These are phyloP conservation scores for Hypoxylon fuscum DNA, from an alignment of 495 filamentous ascomycete species.

Conservation along the genomic window DNA sequence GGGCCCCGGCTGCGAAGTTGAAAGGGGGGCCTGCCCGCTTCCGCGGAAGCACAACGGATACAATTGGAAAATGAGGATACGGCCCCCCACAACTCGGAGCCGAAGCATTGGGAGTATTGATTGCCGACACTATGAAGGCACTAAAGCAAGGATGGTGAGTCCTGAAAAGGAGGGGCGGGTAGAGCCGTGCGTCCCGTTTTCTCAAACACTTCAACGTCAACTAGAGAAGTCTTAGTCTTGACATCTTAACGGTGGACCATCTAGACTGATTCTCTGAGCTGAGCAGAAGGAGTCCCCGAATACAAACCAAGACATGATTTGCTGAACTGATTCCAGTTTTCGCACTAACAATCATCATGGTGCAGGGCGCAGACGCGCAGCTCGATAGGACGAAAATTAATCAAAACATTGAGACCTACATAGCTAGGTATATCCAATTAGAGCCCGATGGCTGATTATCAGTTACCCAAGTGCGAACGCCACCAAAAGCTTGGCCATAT, in stretches of 20 bases:
- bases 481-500: not conserved
- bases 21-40: conserved; percentile 2
- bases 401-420: conserved; percentile 22
- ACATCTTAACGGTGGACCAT: not conserved
- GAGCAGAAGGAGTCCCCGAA: no score
- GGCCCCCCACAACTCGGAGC: conserved; percentile 6
- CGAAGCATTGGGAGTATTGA: conserved; percentile 15
- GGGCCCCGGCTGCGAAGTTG: not conserved
- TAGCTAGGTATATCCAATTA: conserved; percentile 6
- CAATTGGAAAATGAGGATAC: not conserved
- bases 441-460: conserved; percentile 11
- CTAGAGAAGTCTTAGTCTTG: not conserved
- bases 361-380: not conserved
- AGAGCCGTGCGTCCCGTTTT: conserved; percentile 1
- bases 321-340: not conserved
- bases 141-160: not conserved
- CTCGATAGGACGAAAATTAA: conserved; percentile 4
- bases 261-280: not conserved
- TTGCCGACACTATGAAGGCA: not conserved
- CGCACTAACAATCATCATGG: not conserved
- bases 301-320: not conserved
- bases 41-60: conserved; percentile 12
- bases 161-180: conserved; percentile 5
- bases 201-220: not conserved
- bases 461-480: not conserved